Evolutionary conservation across 768 basidiomycete genomes (phyloP), one percentile per base, ranked within the genome.

Genomic region (Russula emetica): DNA sequence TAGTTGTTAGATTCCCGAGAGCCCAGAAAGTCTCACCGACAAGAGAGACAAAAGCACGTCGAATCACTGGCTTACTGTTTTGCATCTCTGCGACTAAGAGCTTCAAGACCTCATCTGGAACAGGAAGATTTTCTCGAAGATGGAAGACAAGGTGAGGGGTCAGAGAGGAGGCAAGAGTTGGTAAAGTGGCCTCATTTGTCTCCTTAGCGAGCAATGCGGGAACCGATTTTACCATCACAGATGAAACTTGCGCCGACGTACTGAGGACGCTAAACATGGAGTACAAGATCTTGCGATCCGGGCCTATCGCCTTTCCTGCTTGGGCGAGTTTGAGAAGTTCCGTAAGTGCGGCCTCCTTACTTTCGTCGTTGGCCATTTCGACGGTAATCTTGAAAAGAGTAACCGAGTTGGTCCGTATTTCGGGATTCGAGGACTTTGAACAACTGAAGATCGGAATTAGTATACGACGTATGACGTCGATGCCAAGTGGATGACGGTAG

Each of bases 221-320:
- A 13, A 82, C 72, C 1, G 77, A 72, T 40, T 78, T 73, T n/a
- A 80, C 67, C 32, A 80, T 71, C 5, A 75, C 73, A 50, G 80
- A 70, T 0, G 92, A 83, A 1, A 86, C 74, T 0, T 74, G 64
- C 3, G 76, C 68, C 5, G 82, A 82, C 3, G 86, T 78, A 0
- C 77, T 74, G 1, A 94, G 66, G 56, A 71, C 71, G 2, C 79
- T 75, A 1, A 94, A 79, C 86, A 98, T 92, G 1, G 83, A 80
- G 75, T 92, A 95, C 10, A 98, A 78, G 5, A 85, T 73, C 20
- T 95, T 85, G 72, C 98, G 94, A 61, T 96, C 96, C 2, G 90
- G 82, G 1, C 93, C 92, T 0, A 86, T 77, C 0, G 94, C 91
- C 78, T 97, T 99, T 24, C 92, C 90, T 0, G 86, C 74, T 69